phyloP scores from a whole-genome alignment of 2,329 filamentous ascomycete genomes.

The Cladosporium sphaerospermum region DNA sequence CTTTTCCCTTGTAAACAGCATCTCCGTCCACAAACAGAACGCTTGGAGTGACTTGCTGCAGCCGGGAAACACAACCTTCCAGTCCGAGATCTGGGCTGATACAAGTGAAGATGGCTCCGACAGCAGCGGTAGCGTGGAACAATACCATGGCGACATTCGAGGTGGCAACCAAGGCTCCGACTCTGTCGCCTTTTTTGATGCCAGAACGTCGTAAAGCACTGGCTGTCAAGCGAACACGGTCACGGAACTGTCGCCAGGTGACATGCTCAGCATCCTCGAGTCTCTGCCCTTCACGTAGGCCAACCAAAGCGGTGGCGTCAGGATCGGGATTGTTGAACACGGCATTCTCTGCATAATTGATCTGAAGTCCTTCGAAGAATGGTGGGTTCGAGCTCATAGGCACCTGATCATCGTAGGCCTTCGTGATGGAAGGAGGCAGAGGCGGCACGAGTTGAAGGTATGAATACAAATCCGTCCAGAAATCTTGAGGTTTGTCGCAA shows the following conservation, averaged over 20 bases:
- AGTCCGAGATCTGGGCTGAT: slow-evolving; percentile 40
- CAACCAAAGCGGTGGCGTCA: slow-evolving; percentile 34
- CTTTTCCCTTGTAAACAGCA: slow-evolving; percentile 36
- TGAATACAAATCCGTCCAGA: slow-evolving; percentile 39
- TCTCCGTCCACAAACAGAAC: slow-evolving; percentile 38
- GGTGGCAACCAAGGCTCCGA: slow-evolving; percentile 38
- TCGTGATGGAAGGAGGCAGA: slow-evolving; percentile 27
- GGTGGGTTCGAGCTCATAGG: slow-evolving; percentile 34
- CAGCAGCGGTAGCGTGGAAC: slow-evolving; percentile 36
- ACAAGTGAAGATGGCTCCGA: slow-evolving; percentile 40
- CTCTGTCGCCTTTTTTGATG: slow-evolving; percentile 33
- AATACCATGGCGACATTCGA: slow-evolving; percentile 38
- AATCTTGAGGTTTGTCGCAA: slow-evolving; percentile 35
- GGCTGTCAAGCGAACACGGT: slow-evolving; percentile 33
- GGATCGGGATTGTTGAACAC: slow-evolving; percentile 32
- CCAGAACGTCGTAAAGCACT: slow-evolving; percentile 35
- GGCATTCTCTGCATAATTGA: slow-evolving; percentile 40
- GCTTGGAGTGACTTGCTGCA: slow-evolving; percentile 36
- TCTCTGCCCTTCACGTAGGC: slow-evolving; percentile 34
- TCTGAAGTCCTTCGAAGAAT: slow-evolving; percentile 33
- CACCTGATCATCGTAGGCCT: slow-evolving; percentile 33
- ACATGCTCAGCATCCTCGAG: slow-evolving; percentile 31
- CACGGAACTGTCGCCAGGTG: slow-evolving; percentile 36
- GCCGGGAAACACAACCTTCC: slow-evolving; percentile 32
- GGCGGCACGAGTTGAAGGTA: slow-evolving; percentile 33